phyloP scores from a whole-genome alignment of 2,329 filamentous ascomycete species.

The Alternaria brassicicola region DNA sequence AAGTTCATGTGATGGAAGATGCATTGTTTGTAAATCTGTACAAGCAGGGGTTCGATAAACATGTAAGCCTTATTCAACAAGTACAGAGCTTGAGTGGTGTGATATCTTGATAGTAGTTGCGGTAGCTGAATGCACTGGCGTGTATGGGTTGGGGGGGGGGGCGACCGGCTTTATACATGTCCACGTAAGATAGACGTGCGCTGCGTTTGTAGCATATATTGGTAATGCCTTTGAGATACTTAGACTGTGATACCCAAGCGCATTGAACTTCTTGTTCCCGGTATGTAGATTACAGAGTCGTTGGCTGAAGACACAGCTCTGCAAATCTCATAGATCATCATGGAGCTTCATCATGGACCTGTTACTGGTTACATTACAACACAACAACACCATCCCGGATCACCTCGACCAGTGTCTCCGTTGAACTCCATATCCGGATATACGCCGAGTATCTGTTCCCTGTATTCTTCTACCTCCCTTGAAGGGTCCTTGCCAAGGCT shows the following conservation, averaged over 20 bases:
- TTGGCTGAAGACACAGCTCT: neutral
- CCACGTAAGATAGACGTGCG: neutral
- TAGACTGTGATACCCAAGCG: neutral
- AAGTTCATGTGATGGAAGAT: neutral
- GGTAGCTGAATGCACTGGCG: neutral
- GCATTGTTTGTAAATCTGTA: neutral
- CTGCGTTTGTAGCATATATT: neutral
- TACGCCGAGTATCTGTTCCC: conserved; percentile 24
- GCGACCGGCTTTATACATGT: neutral
- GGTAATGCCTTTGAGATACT: neutral
- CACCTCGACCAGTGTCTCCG: conserved; percentile 13
- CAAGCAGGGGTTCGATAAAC: neutral
- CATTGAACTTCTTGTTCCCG: neutral
- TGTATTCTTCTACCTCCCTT: conserved; percentile 26
- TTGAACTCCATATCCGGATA: conserved; percentile 35
- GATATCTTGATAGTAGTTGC: neutral
- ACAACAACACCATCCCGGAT: conserved; percentile 16
- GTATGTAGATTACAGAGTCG: neutral
- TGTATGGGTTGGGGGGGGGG: neutral
- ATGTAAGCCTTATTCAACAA: neutral
- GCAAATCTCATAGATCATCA: neutral
- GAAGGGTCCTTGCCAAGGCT: conserved; percentile 9
- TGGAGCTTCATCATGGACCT: neutral
- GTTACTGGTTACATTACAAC: conserved; percentile 20
- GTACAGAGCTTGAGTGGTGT: neutral